Evolutionary conservation across 2,329 filamentous ascomycete species (phyloP), one percentile per base, ranked within the genome.

Genomic region (Aspergillus hiratsukae): DNA sequence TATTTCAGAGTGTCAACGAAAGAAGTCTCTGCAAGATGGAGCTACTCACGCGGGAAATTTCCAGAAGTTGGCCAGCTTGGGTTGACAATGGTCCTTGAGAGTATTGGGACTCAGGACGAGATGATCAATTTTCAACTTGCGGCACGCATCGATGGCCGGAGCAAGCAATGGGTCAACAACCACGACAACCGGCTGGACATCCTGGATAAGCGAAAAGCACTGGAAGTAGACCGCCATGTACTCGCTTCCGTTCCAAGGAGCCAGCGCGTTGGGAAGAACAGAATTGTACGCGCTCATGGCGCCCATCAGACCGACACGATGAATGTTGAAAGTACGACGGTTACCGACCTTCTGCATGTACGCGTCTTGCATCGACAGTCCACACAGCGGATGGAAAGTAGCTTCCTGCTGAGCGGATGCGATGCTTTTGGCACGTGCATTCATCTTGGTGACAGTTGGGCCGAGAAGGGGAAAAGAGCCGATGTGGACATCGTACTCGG

Each of bases 61-160:
- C 50, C 61, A 66, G 25, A 61, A 60, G 25, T 58, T 60, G 11
- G 51, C 59, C 23, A 78, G 72, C 55, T 76, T 73, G 4, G 68
- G 60, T 3, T 70, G 67, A 0, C 74, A 66, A 45, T 76, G 75
- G 3, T 79, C 76, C 54, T 76, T 74, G 56, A 77, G 70, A 1
- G 76, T 69, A 58, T 78, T 80, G 0, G 78, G 76, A 28, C 71
- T 73, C 25, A 80, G 58, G 4, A 75, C 59, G 1, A 73, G 62
- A 58, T 68, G 73, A 6, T 67, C 65, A n/a, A 69, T 59, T 0
- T 60, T 57, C n/a, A 71, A 51, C 9, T 66, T 63, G 23, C 69
- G 71, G 53, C 72, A 76, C 2, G 73, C 76, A 25, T 78, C 75
- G 3, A 77, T 50, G 1, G 57, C 78, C 8, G 75, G 74, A 0